Conservation (phyloP, 495 filamentous ascomycete genomes). For the Penicillium angulare region DNA sequence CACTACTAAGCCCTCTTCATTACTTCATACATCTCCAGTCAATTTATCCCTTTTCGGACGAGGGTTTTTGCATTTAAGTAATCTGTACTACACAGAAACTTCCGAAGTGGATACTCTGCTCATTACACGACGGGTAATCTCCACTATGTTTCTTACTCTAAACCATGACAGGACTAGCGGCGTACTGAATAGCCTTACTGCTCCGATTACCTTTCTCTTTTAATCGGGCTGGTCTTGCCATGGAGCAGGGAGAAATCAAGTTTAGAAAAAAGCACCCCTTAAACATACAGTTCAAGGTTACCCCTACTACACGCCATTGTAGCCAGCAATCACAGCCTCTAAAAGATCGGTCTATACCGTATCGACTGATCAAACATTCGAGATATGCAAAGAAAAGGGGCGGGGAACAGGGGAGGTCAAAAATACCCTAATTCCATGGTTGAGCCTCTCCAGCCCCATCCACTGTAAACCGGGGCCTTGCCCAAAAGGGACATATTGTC, state of each 20-base stretch:
- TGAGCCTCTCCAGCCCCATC: conserved; percentile 26
- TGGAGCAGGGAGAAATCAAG: background rate
- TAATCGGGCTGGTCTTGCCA: conserved; percentile 9
- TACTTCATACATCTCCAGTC: background rate
- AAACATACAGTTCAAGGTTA: no score
- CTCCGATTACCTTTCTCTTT: conserved; percentile 12
- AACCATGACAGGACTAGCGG: conserved; percentile 16
- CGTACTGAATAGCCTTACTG: conserved; percentile 20
- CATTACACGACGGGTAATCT: conserved; percentile 27
- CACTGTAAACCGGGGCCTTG: conserved; percentile 5
- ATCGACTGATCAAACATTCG: background rate
- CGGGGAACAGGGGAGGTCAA: conserved; percentile 20
- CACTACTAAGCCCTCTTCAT: no score
- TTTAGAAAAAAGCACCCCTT: no score
- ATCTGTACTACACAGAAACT: conserved; percentile 6
- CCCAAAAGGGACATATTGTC: conserved; percentile 22
- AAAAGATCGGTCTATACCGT: background rate
- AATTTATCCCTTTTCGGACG: conserved; percentile 21
- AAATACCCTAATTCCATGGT: conserved; percentile 23
- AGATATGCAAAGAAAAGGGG: conserved; percentile 19
- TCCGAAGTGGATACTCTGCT: conserved; percentile 5
- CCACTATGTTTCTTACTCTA: conserved; percentile 21
- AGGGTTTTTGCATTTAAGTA: conserved; percentile 2
- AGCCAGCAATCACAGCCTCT: no score
- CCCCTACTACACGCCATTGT: no score